Evolutionary conservation across 2,329 filamentous ascomycete species (phyloP).

Genomic region (Calonectria leucothoes): DNA sequence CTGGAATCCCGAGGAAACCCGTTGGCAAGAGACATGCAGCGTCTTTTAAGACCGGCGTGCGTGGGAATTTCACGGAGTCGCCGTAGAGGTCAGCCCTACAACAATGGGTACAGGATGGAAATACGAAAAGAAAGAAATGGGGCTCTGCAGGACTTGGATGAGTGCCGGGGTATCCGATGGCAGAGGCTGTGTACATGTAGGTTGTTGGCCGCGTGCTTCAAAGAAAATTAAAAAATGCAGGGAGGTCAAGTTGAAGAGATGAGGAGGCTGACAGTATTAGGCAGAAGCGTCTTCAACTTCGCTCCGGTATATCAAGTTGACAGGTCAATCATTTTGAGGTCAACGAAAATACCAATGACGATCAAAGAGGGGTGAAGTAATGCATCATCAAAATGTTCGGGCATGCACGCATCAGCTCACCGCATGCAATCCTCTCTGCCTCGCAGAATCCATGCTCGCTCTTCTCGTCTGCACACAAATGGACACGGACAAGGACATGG

Average conservation of each 20-base stretch:
- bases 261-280: background rate
- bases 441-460: background rate
- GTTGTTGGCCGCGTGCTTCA: background rate
- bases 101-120: background rate
- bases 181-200: slow-evolving; percentile 11
- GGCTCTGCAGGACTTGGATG: slow-evolving; percentile 8
- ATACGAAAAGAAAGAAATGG: slow-evolving; percentile 13
- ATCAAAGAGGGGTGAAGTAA: background rate
- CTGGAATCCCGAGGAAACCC: background rate
- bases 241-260: background rate
- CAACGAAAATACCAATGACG: background rate
- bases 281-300: background rate
- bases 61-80: slow-evolving; percentile 16
- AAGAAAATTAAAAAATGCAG: background rate
- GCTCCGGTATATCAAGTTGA: background rate
- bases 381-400: background rate
- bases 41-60: background rate
- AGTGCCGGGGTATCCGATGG: slow-evolving; percentile 17
- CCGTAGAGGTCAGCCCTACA: slow-evolving; percentile 25
- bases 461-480: background rate
- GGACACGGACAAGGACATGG: background rate
- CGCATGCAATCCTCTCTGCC: background rate
- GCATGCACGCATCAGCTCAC: background rate
- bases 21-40: background rate
- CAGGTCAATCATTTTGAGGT: background rate